Percentiles rank a stretch among this genome's conserved stretches.
Conservation (phyloP, 768 basidiomycete genomes). For the Boletus fagicola region DNA sequence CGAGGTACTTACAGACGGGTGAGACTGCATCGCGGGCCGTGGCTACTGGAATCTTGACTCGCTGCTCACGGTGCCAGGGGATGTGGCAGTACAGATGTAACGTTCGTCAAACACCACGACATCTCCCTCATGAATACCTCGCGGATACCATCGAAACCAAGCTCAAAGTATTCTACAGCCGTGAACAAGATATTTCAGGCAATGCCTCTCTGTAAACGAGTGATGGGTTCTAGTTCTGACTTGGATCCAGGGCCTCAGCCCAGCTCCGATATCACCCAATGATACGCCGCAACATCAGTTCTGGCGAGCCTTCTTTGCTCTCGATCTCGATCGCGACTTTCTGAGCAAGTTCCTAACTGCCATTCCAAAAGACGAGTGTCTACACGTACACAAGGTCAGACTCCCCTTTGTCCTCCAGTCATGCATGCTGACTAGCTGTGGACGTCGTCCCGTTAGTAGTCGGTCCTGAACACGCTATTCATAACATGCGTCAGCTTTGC, state of each 20-base stretch:
- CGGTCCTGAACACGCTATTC: conserved; percentile 47
- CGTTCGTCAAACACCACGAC: not conserved
- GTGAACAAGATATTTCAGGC: conserved; percentile 51
- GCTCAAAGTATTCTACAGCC: conserved; percentile 47
- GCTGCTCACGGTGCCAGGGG: not conserved
- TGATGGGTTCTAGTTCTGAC: conserved; percentile 1
- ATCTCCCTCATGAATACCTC: conserved; percentile 17
- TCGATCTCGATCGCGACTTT: conserved; percentile 51
- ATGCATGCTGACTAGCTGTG: conserved; percentile 12
- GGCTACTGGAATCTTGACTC: not conserved
- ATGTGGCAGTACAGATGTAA: not conserved
- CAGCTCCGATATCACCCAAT: conserved; percentile 44
- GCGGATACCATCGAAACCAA: conserved; percentile 26
- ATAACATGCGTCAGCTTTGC: conserved; percentile 43
- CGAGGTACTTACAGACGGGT: conserved; percentile 23
- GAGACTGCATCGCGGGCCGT: conserved; percentile 19
- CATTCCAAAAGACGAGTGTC: conserved; percentile 48
- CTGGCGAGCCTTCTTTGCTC: conserved; percentile 51
- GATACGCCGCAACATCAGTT: conserved; percentile 45
- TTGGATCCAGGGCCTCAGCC: conserved; percentile 39
- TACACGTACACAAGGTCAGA: conserved; percentile 51
- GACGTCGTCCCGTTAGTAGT: conserved; percentile 41
- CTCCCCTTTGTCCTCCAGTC: not conserved
- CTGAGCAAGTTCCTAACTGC: conserved; percentile 40
- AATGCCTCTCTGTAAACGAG: conserved; percentile 3